Percentiles rank a stretch among this genome's conserved stretches.
These are phyloP conservation scores for Ceriops zippeliana DNA, from an alignment of 345 rosid genomes.

Conservation along the genomic window DNA sequence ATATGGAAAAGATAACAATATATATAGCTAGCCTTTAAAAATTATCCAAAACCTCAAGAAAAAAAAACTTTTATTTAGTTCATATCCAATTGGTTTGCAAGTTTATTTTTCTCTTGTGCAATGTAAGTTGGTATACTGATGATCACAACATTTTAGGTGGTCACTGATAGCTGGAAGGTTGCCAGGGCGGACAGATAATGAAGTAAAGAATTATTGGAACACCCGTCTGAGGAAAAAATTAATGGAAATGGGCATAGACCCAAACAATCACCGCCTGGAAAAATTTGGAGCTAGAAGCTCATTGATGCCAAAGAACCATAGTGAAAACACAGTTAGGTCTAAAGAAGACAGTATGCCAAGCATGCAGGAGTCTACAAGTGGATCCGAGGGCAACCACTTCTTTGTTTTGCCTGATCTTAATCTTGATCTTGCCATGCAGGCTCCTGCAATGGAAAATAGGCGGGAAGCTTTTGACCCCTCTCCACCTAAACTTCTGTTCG, in stretches of 20 bases:
- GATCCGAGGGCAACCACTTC: slow-evolving; percentile 7
- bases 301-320: not conserved
- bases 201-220: slow-evolving; percentile 41
- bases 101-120: not conserved
- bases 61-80: no score
- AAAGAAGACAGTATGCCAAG: slow-evolving; percentile 14
- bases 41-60: no score
- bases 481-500: not conserved
- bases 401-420: slow-evolving; percentile 30
- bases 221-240: slow-evolving; percentile 33
- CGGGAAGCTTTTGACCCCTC: not conserved
- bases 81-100: no score
- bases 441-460: not conserved
- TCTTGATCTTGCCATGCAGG: slow-evolving; percentile 21
- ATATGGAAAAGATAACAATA: no score
- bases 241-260: slow-evolving; percentile 24
- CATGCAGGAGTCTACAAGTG: slow-evolving; percentile 10
- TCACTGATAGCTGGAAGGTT: slow-evolving; percentile 36
- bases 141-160: slow-evolving; percentile 21
- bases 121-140: not conserved
- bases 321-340: not conserved
- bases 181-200: slow-evolving; percentile 38
- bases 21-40: no score
- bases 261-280: slow-evolving; percentile 18
- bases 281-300: not conserved